These are phyloP conservation scores for Sarocladium strictum DNA, from an alignment of 2,329 filamentous ascomycete species.

Conservation along the genomic window DNA sequence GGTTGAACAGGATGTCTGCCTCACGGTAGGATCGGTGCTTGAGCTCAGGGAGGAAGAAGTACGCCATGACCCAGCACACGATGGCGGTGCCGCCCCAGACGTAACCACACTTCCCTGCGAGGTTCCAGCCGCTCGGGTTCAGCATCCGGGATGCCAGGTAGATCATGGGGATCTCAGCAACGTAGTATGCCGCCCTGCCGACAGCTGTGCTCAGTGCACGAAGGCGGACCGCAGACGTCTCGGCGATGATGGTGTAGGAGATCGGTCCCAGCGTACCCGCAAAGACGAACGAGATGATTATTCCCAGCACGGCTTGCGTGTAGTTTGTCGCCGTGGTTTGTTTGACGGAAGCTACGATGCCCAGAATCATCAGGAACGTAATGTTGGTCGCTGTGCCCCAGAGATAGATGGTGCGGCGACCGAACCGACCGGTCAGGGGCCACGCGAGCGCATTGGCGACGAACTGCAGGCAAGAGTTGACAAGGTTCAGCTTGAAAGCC, in stretches of 20 bases:
- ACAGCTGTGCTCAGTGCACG: slow-evolving; percentile 20
- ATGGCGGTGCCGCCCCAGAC: slow-evolving; percentile 38
- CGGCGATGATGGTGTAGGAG: slow-evolving; percentile 29
- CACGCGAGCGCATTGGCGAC: slow-evolving; percentile 29
- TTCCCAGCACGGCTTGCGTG: slow-evolving; percentile 29
- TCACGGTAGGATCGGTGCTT: slow-evolving; percentile 34
- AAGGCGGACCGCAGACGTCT: slow-evolving; percentile 27
- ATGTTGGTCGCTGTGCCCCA: slow-evolving; percentile 28
- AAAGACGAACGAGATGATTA: slow-evolving; percentile 33
- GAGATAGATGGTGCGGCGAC: slow-evolving; percentile 33
- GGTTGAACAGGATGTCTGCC: slow-evolving; percentile 37
- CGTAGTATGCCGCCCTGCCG: slow-evolving; percentile 33
- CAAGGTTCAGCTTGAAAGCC: slow-evolving; percentile 20
- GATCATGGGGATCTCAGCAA: slow-evolving; percentile 35
- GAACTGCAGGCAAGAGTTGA: slow-evolving; percentile 23
- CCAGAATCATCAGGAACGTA: slow-evolving; percentile 28
- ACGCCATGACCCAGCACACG: slow-evolving; percentile 34
- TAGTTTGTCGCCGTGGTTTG: slow-evolving; percentile 28
- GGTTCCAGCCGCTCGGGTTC: slow-evolving; percentile 32
- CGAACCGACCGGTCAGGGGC: slow-evolving; percentile 29
- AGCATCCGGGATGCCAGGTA: slow-evolving; percentile 32
- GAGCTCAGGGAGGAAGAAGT: slow-evolving; percentile 37
- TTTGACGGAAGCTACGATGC: slow-evolving; percentile 26
- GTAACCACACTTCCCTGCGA: slow-evolving; percentile 39
- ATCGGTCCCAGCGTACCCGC: slow-evolving; percentile 27